Evolutionary conservation across 352 stramenopile species (phyloP).

Genomic region (Stramenopiles sp.): DNA sequence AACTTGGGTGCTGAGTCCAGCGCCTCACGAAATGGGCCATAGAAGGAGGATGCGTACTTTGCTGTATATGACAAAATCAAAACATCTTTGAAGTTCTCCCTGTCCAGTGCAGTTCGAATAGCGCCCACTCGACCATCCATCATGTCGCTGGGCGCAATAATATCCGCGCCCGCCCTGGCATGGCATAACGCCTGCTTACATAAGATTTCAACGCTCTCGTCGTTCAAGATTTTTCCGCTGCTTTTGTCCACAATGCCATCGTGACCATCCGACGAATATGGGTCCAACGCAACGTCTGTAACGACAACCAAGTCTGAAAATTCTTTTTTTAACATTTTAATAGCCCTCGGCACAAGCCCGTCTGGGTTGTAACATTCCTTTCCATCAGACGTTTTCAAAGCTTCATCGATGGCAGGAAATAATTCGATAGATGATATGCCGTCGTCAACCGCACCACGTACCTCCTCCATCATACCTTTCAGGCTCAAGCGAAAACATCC

Average conservation of each 20-base stretch:
- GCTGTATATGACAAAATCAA: constrained; percentile 97
- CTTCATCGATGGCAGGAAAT: constrained; percentile 34
- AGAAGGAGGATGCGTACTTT: constrained; percentile 88
- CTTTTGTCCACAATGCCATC: constrained; percentile 32
- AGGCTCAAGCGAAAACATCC: constrained; percentile 48
- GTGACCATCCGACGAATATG: constrained; percentile 69
- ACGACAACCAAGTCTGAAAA: constrained; percentile 46
- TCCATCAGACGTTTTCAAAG: constrained; percentile 56
- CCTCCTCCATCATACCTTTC: constrained; percentile 46
- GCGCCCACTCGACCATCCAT: constrained; percentile 89
- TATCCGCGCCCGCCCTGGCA: constrained; percentile 81
- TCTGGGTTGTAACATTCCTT: constrained; percentile 62
- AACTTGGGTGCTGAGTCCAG: constrained; percentile 81
- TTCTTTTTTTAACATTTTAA: constrained; percentile 55
- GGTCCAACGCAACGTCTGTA: constrained; percentile 67
- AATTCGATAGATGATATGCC: constrained; percentile 18
- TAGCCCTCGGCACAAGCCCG: constrained; percentile 51
- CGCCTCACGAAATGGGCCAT: constrained; percentile 85
- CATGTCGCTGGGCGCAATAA: constrained; percentile 87
- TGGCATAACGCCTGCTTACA: constrained; percentile 80
- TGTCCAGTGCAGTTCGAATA: constrained; percentile 81
- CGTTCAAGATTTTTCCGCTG: constrained; percentile 37
- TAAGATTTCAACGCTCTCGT: constrained; percentile 81
- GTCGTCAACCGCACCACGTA: constrained; percentile 33
- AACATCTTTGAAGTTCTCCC: constrained; percentile 86